A percentile compares a stretch with the other conserved stretches of the same genome.
Conservation (phyloP, 805 yeast species). For the Starmerella bacillaris region DNA sequence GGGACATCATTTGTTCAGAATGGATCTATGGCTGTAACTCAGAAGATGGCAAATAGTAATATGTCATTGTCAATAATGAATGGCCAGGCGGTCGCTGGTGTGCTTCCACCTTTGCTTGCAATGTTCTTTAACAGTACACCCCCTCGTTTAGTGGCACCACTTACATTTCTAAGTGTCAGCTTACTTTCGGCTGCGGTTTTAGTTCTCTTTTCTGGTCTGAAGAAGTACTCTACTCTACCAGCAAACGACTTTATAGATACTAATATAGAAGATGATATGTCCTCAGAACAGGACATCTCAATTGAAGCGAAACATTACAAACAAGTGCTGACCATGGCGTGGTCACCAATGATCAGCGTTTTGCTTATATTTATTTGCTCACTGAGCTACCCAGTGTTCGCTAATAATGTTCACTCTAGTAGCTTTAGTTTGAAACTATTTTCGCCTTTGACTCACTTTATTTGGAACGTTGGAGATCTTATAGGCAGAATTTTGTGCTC, state of each 20-base stretch:
- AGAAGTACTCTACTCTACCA: constrained; percentile 4
- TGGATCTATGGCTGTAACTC: constrained; percentile 80
- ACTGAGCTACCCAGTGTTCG: constrained; percentile 76
- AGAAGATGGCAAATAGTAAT: constrained; percentile 22
- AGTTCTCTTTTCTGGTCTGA: constrained; percentile 4
- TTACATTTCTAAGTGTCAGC: constrained; percentile 21
- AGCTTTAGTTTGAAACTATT: constrained; percentile 28
- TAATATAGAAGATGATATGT: background rate
- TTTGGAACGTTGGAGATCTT: constrained; percentile 86
- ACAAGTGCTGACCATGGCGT: background rate
- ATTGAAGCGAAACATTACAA: background rate
- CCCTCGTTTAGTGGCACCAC: constrained; percentile 27
- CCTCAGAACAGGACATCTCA: too few species aligned
- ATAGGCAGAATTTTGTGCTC: constrained; percentile 59
- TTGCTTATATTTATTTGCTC: constrained; percentile 59
- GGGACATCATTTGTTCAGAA: constrained; percentile 77
- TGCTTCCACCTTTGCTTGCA: constrained; percentile 61
- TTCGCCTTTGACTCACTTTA: constrained; percentile 59
- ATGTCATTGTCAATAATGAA: constrained; percentile 53
- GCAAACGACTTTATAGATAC: constrained; percentile 1
- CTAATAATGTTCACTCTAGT: constrained; percentile 45
- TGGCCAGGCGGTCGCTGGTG: constrained; percentile 91
- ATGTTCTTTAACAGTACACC: constrained; percentile 37
- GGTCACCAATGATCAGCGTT: constrained; percentile 48
- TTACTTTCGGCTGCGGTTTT: constrained; percentile 9